A percentile compares a stretch with the other conserved stretches of the same genome.
Conservation (phyloP, 2,329 filamentous ascomycete species). For the Aureobasidium subglaciale region DNA sequence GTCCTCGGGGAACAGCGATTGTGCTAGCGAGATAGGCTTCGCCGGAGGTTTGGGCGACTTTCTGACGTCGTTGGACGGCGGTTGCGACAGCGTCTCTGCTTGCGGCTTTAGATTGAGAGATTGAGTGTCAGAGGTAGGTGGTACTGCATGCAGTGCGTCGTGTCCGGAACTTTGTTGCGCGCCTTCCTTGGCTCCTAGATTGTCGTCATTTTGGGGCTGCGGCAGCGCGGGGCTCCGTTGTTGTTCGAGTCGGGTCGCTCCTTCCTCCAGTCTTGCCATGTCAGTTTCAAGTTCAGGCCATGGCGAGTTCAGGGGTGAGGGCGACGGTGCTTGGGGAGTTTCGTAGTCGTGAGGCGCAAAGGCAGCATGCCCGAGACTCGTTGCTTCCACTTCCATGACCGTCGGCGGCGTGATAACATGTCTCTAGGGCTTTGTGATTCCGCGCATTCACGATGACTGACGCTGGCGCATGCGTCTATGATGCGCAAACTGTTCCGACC, state of each 20-base stretch:
- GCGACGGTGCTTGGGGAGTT: conserved; percentile 11
- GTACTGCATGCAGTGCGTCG: conserved; percentile 5
- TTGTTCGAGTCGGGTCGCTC: not conserved
- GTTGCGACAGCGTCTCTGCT: not conserved
- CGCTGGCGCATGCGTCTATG: conserved; percentile 1
- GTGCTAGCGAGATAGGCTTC: conserved; percentile 8
- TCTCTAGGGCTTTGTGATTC: conserved; percentile 6
- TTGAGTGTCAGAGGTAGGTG: conserved; percentile 5
- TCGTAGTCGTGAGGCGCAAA: conserved; percentile 10
- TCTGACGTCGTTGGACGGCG: not conserved
- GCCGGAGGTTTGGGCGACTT: not conserved
- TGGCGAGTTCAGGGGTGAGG: conserved; percentile 10
- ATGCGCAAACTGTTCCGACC: not conserved
- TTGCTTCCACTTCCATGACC: conserved; percentile 16
- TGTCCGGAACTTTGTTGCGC: conserved; percentile 4
- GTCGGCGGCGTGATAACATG: conserved; percentile 12
- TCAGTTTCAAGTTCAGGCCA: conserved; percentile 3
- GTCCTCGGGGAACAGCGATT: conserved; percentile 8
- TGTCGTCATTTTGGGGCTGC: not conserved
- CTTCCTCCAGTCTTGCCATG: not conserved
- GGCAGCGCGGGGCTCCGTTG: not conserved
- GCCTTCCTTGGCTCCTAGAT: not conserved
- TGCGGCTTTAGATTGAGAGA: not conserved
- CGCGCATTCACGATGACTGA: conserved; percentile 4
- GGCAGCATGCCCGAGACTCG: conserved; percentile 12